Base-by-base conservation (phyloP, 768 basidiomycete species). In the Dendrothele bispora region DNA sequence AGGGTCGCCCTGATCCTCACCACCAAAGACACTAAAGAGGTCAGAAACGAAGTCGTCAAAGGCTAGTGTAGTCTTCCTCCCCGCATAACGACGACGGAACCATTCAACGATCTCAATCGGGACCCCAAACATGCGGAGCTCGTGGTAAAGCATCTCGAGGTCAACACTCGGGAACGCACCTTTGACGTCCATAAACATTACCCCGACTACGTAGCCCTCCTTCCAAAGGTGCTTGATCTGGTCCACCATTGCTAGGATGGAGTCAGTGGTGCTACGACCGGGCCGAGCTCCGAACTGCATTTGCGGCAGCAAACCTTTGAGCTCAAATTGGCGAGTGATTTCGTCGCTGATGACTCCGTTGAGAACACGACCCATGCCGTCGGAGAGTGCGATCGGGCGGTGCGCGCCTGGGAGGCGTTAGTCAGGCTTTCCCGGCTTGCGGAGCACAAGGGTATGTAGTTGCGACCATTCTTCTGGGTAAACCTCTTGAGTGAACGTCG, bases 341-440 rank as follows among this genome's bases (percentile, higher is more conserved):
- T 43, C 43, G 3, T 43, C 43, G 8, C 17, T 20, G 7, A 43
- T 21, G 7, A 17, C 15, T 11, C 43, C 29, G 20, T 40, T 41
- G 14, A 49, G 27, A 2, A 34, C 39, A 3, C 30, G 1, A 12
- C 39, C 47, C n/a, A 26, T 25, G 3, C 39, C 39, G 25, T 58
- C 49, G 12, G 62, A 46, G 3, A 71, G 60, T 0, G 64, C 63
- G 2, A 73, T 66, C 0, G 68, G 72, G n/a, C 66, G 55, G 48
- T 61, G 68, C 5, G 70, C 60, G 11, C 58, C 59, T 4, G 69
- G 56, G 1, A 48, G 44, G 4, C 53, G 51, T 57, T 74, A 72
- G 55, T 65, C 59, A 2, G 54, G 11, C 40, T 61, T 61, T 2
- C 66, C 65, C n/a, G 66, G 68, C 47, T 71, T 74, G 3, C 55